Percentiles rank a stretch among this genome's conserved stretches.
These are phyloP conservation scores for Cladorrhinum sp. DNA, from an alignment of 2,329 filamentous ascomycete species.

Conservation along the genomic window DNA sequence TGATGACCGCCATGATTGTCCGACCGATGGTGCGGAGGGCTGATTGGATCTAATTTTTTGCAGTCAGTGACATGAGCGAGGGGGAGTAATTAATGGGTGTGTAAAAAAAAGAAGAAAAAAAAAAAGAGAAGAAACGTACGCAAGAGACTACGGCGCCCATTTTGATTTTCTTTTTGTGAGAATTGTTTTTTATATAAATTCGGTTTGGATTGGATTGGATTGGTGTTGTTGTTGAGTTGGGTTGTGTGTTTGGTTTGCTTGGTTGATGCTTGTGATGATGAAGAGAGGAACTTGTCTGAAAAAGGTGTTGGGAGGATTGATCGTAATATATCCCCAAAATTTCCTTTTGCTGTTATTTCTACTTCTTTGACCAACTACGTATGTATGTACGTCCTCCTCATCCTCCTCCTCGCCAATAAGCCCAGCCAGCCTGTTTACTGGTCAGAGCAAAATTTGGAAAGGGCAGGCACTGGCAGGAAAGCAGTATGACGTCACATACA, in stretches of 20 bases:
- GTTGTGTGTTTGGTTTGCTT: constrained; percentile 17
- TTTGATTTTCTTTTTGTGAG: constrained; percentile 35
- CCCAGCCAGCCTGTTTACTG: background rate
- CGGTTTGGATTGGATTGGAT: constrained; percentile 11
- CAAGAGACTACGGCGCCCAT: constrained; percentile 86
- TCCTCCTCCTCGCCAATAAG: background rate
- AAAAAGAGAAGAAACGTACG: constrained; percentile 51
- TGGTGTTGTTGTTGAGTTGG: background rate
- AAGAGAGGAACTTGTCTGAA: background rate
- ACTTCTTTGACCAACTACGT: constrained; percentile 3
- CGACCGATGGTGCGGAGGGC: constrained; percentile 63
- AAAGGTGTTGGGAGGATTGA: no score
- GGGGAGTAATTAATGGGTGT: no score
- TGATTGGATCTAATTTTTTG: constrained; percentile 48
- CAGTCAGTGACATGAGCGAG: background rate
- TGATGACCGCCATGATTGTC: constrained; percentile 65
- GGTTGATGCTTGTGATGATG: constrained; percentile 1
- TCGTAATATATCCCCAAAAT: no score
- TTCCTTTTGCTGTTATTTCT: no score
- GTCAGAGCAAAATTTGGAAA: no score
- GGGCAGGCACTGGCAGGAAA: background rate
- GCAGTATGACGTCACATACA: constrained; percentile 1
- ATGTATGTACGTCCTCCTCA: constrained; percentile 4
- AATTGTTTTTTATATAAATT: constrained; percentile 14
- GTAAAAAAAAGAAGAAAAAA: no score